phyloP scores from a whole-genome alignment of 495 filamentous ascomycete genomes.

The Cercophora sp. region DNA sequence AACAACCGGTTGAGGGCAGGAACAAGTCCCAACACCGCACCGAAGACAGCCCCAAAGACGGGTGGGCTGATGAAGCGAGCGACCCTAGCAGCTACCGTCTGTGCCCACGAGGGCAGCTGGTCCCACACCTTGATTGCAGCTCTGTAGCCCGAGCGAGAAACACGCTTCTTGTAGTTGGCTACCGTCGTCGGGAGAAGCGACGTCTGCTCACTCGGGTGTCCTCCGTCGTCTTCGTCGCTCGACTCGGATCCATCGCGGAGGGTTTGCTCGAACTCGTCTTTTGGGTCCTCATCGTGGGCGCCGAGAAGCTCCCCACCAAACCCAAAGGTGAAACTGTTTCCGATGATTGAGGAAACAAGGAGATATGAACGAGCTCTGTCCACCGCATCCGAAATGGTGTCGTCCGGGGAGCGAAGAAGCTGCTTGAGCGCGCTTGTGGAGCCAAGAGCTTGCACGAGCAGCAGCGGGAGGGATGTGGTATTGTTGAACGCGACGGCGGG shows the following conservation, averaged over 20 bases:
- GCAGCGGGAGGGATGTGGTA: constrained; percentile 62
- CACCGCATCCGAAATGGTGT: constrained; percentile 47
- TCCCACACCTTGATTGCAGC: constrained; percentile 35
- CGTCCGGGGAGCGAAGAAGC: constrained; percentile 45
- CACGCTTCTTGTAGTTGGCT: constrained; percentile 9
- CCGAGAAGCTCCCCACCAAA: constrained; percentile 56
- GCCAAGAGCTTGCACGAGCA: constrained; percentile 59
- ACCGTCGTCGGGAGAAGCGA: constrained; percentile 14
- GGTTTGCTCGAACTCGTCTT: constrained; percentile 14
- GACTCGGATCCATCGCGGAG: constrained; percentile 1
- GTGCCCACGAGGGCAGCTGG: constrained; percentile 32
- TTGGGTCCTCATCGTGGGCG: constrained; percentile 22
- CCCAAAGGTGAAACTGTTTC: constrained; percentile 47
- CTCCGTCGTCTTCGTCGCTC: background rate
- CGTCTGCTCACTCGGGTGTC: constrained; percentile 10
- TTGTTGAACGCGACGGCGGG: constrained; percentile 71
- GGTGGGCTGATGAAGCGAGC: constrained; percentile 58
- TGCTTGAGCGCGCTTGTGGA: constrained; percentile 56
- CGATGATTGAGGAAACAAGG: constrained; percentile 47
- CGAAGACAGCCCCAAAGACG: constrained; percentile 55
- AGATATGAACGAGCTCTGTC: constrained; percentile 67
- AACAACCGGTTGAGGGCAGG: constrained; percentile 60
- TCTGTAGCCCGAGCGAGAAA: constrained; percentile 19
- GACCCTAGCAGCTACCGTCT: constrained; percentile 36
- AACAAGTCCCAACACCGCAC: constrained; percentile 56